Percentiles rank a stretch among this genome's conserved stretches.
These are phyloP conservation scores for Pezicula neosporulosa DNA, from an alignment of 2,329 filamentous ascomycete genomes.

Conservation along the genomic window DNA sequence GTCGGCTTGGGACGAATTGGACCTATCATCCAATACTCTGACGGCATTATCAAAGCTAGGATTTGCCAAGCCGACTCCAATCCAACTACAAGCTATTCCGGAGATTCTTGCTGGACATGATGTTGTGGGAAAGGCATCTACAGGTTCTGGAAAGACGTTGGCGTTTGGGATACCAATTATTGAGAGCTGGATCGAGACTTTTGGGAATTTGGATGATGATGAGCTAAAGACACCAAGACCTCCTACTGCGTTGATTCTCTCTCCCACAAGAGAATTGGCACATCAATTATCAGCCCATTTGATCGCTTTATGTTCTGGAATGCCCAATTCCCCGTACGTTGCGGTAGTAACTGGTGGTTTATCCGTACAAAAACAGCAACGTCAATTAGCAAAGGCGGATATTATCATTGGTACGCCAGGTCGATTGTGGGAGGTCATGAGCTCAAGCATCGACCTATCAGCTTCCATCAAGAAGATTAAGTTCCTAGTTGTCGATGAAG, in stretches of 20 bases:
- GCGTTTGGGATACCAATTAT: slow-evolving; percentile 93
- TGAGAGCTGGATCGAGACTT: slow-evolving; percentile 68
- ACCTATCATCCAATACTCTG: slow-evolving; percentile 68
- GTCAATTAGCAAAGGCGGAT: slow-evolving; percentile 78
- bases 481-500: slow-evolving; percentile 91
- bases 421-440: slow-evolving; percentile 90
- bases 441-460: slow-evolving; percentile 67
- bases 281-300: slow-evolving; percentile 88
- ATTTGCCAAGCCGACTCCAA: slow-evolving; percentile 76
- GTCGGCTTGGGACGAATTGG: slow-evolving; percentile 73
- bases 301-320: slow-evolving; percentile 63
- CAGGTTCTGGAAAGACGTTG: slow-evolving; percentile 93
- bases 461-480: slow-evolving; percentile 67
- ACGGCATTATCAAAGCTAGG: slow-evolving; percentile 74
- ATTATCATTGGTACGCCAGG: slow-evolving; percentile 93
- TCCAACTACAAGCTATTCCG: slow-evolving; percentile 79
- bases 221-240: slow-evolving; percentile 34
- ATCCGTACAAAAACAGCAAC: slow-evolving; percentile 91
- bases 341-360: slow-evolving; percentile 89
- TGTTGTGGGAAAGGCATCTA: slow-evolving; percentile 93
- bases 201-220: slow-evolving; percentile 36
- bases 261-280: slow-evolving; percentile 88
- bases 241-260: slow-evolving; percentile 77
- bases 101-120: slow-evolving; percentile 80
- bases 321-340: slow-evolving; percentile 64